phyloP scores from a whole-genome alignment of 2,329 filamentous ascomycete genomes.

The Stagonosporopsis cucurbitacearum region DNA sequence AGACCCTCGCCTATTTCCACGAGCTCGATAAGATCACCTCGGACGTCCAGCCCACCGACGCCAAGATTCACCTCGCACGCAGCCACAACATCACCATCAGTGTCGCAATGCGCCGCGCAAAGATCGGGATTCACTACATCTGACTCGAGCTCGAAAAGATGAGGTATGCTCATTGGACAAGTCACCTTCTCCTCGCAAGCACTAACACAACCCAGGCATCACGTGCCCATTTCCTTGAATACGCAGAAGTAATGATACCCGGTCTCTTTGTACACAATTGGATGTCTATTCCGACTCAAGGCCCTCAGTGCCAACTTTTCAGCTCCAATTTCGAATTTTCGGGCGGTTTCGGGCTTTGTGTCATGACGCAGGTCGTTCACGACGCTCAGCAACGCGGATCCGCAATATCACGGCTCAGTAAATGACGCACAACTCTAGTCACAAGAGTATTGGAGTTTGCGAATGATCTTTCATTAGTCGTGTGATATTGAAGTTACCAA shows the following conservation, averaged over 20 bases:
- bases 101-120: constrained; percentile 4
- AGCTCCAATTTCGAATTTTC: neutral
- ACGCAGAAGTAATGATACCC: neutral
- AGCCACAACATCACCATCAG: constrained; percentile 9
- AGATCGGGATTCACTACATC: neutral
- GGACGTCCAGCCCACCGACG: constrained; percentile 9
- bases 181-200: neutral
- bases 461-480: neutral
- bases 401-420: neutral
- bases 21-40: constrained; percentile 16
- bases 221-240: neutral
- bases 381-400: constrained; percentile 6
- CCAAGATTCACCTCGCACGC: constrained; percentile 15
- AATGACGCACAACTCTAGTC: neutral
- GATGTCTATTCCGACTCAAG: neutral
- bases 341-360: constrained; percentile 1
- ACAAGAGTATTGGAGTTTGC: neutral
- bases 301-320: neutral
- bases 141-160: constrained; percentile 5
- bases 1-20: constrained; percentile 5
- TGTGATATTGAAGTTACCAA: neutral
- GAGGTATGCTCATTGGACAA: neutral
- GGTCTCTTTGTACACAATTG: neutral
- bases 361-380: constrained; percentile 9
- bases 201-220: neutral